Conservation (phyloP, 176 grass and related monocot species). For the Triticum dicoccoides region DNA sequence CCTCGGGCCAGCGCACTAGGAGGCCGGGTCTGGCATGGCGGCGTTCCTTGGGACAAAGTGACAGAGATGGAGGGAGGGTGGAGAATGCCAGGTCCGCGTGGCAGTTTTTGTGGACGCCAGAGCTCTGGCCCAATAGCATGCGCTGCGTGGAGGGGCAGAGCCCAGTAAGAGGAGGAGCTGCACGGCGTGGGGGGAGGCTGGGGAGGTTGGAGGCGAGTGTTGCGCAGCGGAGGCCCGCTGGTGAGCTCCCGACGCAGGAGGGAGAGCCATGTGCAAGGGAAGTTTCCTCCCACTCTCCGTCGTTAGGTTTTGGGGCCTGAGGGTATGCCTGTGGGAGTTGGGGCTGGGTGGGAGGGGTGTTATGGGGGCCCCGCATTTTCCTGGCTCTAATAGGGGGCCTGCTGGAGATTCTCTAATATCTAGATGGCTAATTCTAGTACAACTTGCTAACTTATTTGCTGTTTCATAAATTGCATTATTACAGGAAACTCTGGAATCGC, state of each 20-base stretch:
- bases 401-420: neutral
- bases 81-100: neutral
- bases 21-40: neutral
- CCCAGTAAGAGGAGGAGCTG: neutral
- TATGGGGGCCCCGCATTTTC: neutral
- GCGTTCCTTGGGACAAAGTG: neutral
- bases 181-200: no score
- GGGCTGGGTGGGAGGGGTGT: no score
- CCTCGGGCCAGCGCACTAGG: neutral
- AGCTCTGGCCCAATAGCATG: neutral
- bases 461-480: slow-evolving; percentile 25
- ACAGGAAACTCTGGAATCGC: slow-evolving; percentile 79
- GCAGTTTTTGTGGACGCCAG: neutral
- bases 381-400: neutral
- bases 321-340: neutral
- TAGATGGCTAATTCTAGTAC: neutral
- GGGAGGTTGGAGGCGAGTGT: neutral
- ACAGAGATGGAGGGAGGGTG: neutral
- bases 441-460: slow-evolving; percentile 10
- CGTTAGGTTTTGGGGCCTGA: no score
- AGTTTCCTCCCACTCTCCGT: neutral
- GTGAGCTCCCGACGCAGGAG: neutral
- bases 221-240: neutral
- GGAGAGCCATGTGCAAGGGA: neutral
- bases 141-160: neutral